A percentile compares a stretch with the other conserved stretches of the same genome.
Conservation (phyloP, 805 yeast genomes). For the Ogataea zsoltii region DNA sequence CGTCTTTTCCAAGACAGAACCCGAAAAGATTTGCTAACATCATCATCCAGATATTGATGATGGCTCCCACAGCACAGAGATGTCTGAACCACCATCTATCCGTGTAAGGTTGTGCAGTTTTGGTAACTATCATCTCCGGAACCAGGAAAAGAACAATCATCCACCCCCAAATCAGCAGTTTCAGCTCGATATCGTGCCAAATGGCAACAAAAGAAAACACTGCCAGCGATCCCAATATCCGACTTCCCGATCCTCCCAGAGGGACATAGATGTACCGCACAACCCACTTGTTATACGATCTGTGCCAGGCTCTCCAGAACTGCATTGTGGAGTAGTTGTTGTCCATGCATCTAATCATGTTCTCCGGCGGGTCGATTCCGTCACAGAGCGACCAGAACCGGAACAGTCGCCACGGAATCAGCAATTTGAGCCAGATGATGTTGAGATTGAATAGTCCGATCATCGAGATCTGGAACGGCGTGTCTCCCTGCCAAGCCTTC, state of each 20-base stretch:
- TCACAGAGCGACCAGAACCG: slow-evolving; percentile 92
- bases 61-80: slow-evolving; percentile 84
- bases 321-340: slow-evolving; percentile 90
- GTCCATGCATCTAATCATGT: slow-evolving; percentile 94
- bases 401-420: slow-evolving; percentile 95
- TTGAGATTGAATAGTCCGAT: slow-evolving; percentile 87
- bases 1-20: slow-evolving; percentile 90
- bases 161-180: slow-evolving; percentile 95
- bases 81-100: slow-evolving; percentile 72
- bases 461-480: slow-evolving; percentile 95
- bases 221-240: slow-evolving; percentile 74
- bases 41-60: slow-evolving; percentile 93
- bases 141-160: slow-evolving; percentile 78
- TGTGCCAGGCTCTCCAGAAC: slow-evolving; percentile 99
- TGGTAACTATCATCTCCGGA: slow-evolving; percentile 77
- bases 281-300: slow-evolving; percentile 90
- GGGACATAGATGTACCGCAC: slow-evolving; percentile 88
- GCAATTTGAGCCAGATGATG: slow-evolving; percentile 87
- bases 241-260: slow-evolving; percentile 74
- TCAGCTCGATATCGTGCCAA: slow-evolving; percentile 96
- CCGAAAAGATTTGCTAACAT: slow-evolving; percentile 95
- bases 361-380: slow-evolving; percentile 94
- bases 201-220: slow-evolving; percentile 95
- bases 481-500: slow-evolving; percentile 84
- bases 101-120: slow-evolving; percentile 34